Evolutionary conservation across 1,284 basidiomycete species (phyloP).

Genomic region (Wallemia hederae): DNA sequence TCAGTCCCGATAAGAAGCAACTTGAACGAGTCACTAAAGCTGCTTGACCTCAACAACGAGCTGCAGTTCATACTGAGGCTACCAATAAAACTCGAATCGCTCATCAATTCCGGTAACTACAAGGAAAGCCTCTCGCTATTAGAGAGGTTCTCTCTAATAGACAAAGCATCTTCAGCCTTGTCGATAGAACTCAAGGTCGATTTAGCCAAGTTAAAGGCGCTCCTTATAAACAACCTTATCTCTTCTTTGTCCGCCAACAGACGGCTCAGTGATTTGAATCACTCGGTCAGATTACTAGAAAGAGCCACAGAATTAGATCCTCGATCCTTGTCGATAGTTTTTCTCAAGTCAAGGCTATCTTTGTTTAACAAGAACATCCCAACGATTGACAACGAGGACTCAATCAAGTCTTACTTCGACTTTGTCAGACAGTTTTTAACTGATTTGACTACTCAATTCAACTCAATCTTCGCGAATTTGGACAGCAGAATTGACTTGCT

Average conservation of each 20-base stretch:
- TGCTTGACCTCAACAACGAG: too few relatives aligned
- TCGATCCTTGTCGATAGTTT: background rate
- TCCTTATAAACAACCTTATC: background rate
- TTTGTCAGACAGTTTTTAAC: background rate
- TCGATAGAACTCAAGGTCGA: background rate
- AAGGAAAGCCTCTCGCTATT: too few relatives aligned
- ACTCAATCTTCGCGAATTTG: background rate
- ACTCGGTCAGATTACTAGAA: background rate
- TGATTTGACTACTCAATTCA: background rate
- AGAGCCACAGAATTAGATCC: background rate
- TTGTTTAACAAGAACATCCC: background rate
- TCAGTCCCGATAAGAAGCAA: too few relatives aligned
- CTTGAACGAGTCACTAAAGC: too few relatives aligned
- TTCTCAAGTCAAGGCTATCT: background rate
- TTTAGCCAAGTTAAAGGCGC: background rate
- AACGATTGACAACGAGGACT: background rate
- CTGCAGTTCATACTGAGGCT: too few relatives aligned
- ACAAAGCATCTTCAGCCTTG: too few relatives aligned
- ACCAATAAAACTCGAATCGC: background rate
- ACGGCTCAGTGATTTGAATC: background rate
- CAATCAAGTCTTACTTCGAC: background rate
- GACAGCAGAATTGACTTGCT: background rate
- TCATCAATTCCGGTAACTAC: too few relatives aligned
- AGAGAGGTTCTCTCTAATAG: too few relatives aligned
- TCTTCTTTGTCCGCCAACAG: background rate